Conservation (phyloP, 176 grass and related monocot species). For the Oryza glaberrima region DNA sequence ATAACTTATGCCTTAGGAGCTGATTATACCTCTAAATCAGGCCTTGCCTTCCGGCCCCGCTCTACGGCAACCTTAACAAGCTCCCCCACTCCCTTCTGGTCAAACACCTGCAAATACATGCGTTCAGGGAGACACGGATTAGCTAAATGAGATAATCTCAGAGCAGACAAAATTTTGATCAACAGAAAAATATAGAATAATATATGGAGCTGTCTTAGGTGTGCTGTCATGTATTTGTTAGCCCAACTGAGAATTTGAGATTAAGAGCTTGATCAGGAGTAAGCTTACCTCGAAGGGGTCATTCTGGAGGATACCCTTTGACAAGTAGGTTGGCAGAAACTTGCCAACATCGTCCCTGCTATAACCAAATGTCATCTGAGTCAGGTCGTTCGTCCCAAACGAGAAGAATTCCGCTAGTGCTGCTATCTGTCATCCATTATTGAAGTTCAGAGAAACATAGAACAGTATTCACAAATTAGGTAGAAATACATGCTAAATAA, state of each 20-base stretch:
- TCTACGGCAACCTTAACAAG: slow-evolving; percentile 77
- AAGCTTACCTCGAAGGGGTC: slow-evolving; percentile 95
- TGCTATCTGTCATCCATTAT: slow-evolving; percentile 66
- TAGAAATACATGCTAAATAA: not conserved
- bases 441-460: not conserved
- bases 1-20: not conserved
- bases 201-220: not conserved
- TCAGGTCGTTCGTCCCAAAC: slow-evolving; percentile 97
- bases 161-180: slow-evolving; percentile 36
- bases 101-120: slow-evolving; percentile 56
- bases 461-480: not conserved
- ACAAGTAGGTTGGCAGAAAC: slow-evolving; percentile 87
- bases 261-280: not conserved
- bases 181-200: slow-evolving; percentile 7
- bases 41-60: slow-evolving; percentile 78
- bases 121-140: not conserved
- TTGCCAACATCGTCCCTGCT: slow-evolving; percentile 96
- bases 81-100: slow-evolving; percentile 90
- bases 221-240: not conserved
- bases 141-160: not conserved
- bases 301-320: slow-evolving; percentile 94
- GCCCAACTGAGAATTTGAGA: not conserved
- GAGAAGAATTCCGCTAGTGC: slow-evolving; percentile 97
- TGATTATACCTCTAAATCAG: slow-evolving; percentile 75
- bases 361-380: slow-evolving; percentile 99